These are phyloP conservation scores for Ceriops decandra DNA, from an alignment of 345 rosid genomes.

Conservation along the genomic window DNA sequence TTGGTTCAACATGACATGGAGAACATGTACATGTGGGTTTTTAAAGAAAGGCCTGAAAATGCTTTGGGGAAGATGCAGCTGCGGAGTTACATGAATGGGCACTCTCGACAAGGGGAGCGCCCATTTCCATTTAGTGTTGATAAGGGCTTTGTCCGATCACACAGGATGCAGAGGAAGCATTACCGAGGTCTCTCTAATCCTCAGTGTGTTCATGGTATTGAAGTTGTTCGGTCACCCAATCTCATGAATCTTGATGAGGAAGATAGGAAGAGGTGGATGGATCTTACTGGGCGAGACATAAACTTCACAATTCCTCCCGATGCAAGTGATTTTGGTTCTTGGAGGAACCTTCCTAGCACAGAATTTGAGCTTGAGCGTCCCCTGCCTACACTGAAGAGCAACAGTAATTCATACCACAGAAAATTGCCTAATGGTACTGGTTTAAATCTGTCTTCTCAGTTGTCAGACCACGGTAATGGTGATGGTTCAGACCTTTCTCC, in stretches of 20 bases:
- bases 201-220: constrained; percentile 91
- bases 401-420: constrained; percentile 41
- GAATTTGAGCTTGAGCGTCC: constrained; percentile 91
- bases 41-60: constrained; percentile 95
- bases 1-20: constrained; percentile 99
- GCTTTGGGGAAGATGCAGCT: constrained; percentile 98
- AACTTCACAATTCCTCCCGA: constrained; percentile 72
- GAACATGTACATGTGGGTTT: constrained; percentile 99
- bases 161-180: constrained; percentile 96
- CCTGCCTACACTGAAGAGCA: constrained; percentile 34
- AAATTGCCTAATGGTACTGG: constrained; percentile 83
- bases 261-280: constrained; percentile 85
- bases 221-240: constrained; percentile 69
- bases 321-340: constrained; percentile 85
- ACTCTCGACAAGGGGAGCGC: constrained; percentile 93
- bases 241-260: constrained; percentile 75
- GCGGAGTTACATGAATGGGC: constrained; percentile 97
- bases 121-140: constrained; percentile 89
- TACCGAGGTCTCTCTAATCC: constrained; percentile 96
- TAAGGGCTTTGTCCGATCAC: constrained; percentile 92
- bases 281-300: constrained; percentile 84
- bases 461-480: constrained; percentile 55
- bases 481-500: constrained; percentile 70
- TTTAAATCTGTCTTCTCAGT: constrained; percentile 73
- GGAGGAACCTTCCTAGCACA: constrained; percentile 90